Evolutionary conservation across 2,329 filamentous ascomycete genomes (phyloP).

Genomic region (Rhynchosporium graminicola): DNA sequence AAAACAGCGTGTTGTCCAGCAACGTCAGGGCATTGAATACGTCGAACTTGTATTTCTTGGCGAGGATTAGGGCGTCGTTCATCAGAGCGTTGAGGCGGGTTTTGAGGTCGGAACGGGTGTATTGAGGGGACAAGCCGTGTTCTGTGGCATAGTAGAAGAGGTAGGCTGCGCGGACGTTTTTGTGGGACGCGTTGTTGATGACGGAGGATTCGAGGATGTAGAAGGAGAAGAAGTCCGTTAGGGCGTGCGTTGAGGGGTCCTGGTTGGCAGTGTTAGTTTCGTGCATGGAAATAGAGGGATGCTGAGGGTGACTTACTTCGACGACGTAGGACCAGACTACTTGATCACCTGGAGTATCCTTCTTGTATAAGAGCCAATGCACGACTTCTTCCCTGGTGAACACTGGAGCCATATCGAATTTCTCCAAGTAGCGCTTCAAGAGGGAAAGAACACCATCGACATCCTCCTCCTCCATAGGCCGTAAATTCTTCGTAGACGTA

Average conservation of each 20-base stretch:
- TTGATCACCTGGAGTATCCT: slow-evolving; percentile 67
- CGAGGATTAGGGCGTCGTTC: slow-evolving; percentile 82
- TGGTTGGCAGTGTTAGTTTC: slow-evolving; percentile 34
- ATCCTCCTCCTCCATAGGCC: slow-evolving; percentile 79
- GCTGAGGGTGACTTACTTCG: slow-evolving; percentile 53
- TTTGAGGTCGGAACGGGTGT: slow-evolving; percentile 64
- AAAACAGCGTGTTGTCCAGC: slow-evolving; percentile 91
- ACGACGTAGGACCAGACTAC: slow-evolving; percentile 95
- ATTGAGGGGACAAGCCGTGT: slow-evolving; percentile 62
- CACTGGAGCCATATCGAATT: slow-evolving; percentile 81
- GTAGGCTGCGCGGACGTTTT: slow-evolving; percentile 84
- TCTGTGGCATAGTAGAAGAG: slow-evolving; percentile 96
- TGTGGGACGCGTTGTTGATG: slow-evolving; percentile 77
- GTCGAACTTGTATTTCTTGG: slow-evolving; percentile 83
- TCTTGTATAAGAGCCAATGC: slow-evolving; percentile 83
- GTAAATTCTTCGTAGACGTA: slow-evolving; percentile 73
- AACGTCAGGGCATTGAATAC: slow-evolving; percentile 95
- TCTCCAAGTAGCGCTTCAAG: slow-evolving; percentile 73
- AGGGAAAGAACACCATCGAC: slow-evolving; percentile 73
- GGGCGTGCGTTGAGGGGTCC: slow-evolving; percentile 67
- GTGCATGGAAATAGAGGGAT: neutral
- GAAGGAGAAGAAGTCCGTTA: slow-evolving; percentile 97
- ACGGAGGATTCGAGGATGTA: slow-evolving; percentile 93
- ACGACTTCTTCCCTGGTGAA: slow-evolving; percentile 79
- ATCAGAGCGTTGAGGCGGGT: slow-evolving; percentile 78